Percentiles rank a stretch among this genome's conserved stretches.
These are phyloP conservation scores for Penicillium sp. DNA, from an alignment of 2,329 filamentous ascomycete species.

Conservation along the genomic window DNA sequence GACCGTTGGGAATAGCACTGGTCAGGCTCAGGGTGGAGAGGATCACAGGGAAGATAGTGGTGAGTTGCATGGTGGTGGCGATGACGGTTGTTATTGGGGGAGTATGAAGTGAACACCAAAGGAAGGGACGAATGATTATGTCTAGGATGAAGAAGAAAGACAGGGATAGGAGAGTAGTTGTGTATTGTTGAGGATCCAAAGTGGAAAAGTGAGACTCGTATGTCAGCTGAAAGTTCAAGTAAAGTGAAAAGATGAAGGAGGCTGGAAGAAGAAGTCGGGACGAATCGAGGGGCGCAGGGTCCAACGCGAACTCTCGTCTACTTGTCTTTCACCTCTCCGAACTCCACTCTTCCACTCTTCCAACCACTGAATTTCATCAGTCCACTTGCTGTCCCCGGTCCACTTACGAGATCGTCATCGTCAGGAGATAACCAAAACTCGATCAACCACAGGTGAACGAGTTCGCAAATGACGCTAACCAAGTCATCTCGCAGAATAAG, in stretches of 20 bases:
- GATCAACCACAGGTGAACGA: neutral
- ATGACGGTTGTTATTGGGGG: neutral
- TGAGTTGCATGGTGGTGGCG: constrained; percentile 35
- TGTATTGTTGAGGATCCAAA: neutral
- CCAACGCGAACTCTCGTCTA: neutral
- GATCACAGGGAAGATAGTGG: constrained; percentile 29
- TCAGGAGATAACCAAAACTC: neutral
- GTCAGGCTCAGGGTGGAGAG: constrained; percentile 31
- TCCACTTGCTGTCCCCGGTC: neutral
- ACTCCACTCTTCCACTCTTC: neutral
- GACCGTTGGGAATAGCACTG: constrained; percentile 24
- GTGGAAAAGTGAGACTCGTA: neutral
- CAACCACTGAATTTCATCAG: neutral
- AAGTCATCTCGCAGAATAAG: neutral
- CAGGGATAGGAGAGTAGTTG: neutral
- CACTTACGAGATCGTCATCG: neutral
- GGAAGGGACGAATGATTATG: neutral
- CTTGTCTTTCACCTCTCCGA: neutral
- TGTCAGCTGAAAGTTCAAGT: neutral
- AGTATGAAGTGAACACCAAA: neutral
- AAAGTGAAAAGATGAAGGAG: neutral
- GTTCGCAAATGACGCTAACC: neutral
- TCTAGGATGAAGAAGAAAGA: neutral
- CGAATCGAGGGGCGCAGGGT: neutral
- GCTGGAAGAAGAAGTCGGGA: constrained; percentile 1